Conservation (phyloP, 129 eudicot genomes). For the Saussurea involucrata region DNA sequence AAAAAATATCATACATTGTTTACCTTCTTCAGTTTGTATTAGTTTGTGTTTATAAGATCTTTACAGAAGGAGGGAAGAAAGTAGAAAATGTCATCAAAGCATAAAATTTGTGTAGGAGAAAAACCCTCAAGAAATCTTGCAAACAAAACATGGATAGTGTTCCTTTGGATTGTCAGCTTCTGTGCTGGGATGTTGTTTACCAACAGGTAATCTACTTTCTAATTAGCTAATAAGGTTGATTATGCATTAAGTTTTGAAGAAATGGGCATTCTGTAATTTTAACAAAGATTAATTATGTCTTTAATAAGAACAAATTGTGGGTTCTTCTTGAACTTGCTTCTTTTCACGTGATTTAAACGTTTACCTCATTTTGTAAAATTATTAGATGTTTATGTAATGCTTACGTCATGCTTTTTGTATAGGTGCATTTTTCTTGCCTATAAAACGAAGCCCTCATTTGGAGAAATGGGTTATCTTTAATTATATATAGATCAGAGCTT, state of each 20-base stretch:
- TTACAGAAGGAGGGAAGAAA: not conserved
- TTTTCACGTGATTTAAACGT: too few species aligned
- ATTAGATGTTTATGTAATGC: too few species aligned
- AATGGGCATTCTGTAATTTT: not conserved
- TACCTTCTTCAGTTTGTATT: not conserved
- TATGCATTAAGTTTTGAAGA: not conserved
- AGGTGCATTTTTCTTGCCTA: too few species aligned
- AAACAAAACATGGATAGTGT: constrained; percentile 20
- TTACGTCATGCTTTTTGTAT: too few species aligned
- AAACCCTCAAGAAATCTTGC: constrained; percentile 22
- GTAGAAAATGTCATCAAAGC: constrained; percentile 30
- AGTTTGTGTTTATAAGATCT: not conserved
- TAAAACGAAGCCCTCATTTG: too few species aligned
- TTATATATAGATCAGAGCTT: too few species aligned
- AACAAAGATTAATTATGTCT: not conserved
- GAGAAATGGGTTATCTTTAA: not conserved
- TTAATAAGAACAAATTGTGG: too few species aligned
- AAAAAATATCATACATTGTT: not conserved
- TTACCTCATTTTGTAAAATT: too few species aligned
- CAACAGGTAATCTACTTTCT: constrained; percentile 16
- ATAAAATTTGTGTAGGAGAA: constrained; percentile 21
- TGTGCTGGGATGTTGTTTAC: constrained; percentile 41
- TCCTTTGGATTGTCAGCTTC: constrained; percentile 36
- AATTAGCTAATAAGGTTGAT: not conserved
- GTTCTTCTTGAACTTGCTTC: not conserved